Conservation (phyloP, 1,284 basidiomycete genomes). For the Melampsora americana region DNA sequence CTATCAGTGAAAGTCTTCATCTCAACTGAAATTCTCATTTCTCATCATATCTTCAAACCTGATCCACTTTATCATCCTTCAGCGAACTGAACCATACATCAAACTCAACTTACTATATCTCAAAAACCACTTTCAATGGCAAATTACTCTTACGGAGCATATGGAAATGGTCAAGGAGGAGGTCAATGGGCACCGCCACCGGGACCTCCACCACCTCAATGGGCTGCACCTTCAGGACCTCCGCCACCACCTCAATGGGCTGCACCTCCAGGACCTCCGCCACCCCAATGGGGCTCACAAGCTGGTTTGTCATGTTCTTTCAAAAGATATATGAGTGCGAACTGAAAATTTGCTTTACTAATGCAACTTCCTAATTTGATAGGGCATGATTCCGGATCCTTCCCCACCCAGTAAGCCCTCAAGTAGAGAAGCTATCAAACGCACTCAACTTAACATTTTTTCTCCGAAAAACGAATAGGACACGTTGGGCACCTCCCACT, state of each 20-base stretch:
- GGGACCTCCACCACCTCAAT: conserved; percentile 35
- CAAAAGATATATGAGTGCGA: neutral
- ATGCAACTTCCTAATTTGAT: neutral
- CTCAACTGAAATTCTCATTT: too few species aligned
- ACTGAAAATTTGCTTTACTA: neutral
- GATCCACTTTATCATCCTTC: too few species aligned
- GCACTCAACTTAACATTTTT: too few species aligned
- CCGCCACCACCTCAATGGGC: too few species aligned
- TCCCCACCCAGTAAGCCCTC: conserved; percentile 6
- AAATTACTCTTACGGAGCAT: conserved; percentile 43
- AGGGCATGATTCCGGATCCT: neutral
- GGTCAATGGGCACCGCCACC: conserved; percentile 21
- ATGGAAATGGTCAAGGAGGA: neutral
- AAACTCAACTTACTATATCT: too few species aligned
- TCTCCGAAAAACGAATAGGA: neutral
- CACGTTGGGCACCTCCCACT: conserved; percentile 32
- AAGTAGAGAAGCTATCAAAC: neutral
- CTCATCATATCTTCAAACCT: too few species aligned
- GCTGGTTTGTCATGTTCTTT: neutral
- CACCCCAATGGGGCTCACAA: neutral
- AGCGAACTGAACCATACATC: neutral
- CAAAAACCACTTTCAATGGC: conserved; percentile 17
- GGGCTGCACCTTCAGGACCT: conserved; percentile 16
- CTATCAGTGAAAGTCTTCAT: too few species aligned
- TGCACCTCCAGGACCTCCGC: too few species aligned